Base-by-base conservation (phyloP, 1,284 basidiomycete genomes). In the Cutaneotrichosporon arboriforme region DNA sequence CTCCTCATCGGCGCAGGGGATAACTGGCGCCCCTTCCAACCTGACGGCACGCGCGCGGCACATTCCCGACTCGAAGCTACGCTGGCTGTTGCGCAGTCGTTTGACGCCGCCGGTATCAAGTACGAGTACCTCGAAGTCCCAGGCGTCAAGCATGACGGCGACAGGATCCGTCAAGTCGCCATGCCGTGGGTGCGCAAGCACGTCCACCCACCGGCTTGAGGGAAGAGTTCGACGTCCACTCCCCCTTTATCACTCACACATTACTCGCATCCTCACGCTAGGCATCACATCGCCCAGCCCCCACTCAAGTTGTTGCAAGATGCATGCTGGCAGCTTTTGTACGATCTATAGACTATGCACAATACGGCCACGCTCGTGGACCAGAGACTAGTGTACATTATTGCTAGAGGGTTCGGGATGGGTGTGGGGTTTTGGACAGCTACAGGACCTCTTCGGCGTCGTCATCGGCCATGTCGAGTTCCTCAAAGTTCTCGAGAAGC, bases 401-500 rank as follows among this genome's bases (percentile, higher is more conserved):
- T 31, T 5, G 26, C 26, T 31, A 5, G 26, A 5, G 10, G 26
- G 10, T 31, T 31, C n/a, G n/a, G n/a, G n/a, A n/a, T n/a, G n/a
- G 26, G 42, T 31, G 42, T 14, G 14, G 26, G 26, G n/a, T 4
- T 10, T 44, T 9, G 42, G 20, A 22, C 8, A 13, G 12, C 34
- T 36, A 45, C 31, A 45, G 43, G 10, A 45, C 43, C 43, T 45
- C 43, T 38, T 49, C 55, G 34, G 45, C 55, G 33, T 53, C 57
- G 20, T 65, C 66, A 31, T 68, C 66, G 58, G 61, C 62, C 67
- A 78, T 61, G 15, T 60, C 70, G 61, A 80, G 61, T 45, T 76
- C 78, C 66, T 97, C 92, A 68, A 97, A 89, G 70, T 90, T 85
- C 60, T 97, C 92, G 64, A 97, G 75, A 59, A 98, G 75, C 76